Base-by-base conservation (phyloP, 257 asterid genomes). In the Knoxia roxburghii region DNA sequence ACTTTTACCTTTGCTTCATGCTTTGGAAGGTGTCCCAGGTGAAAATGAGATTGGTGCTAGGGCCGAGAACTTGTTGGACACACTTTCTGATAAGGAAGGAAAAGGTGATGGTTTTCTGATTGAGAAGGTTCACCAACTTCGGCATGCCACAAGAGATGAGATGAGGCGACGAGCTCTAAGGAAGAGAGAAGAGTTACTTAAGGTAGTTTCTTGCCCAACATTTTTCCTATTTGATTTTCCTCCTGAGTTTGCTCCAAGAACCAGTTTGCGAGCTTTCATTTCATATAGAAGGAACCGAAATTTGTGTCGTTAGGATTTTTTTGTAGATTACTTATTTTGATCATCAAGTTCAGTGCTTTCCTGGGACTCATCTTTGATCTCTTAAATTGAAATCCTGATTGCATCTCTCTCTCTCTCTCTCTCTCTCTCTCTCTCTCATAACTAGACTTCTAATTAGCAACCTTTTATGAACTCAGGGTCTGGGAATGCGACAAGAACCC, bases 51-150 rank as follows among this genome's bases (percentile, higher is more conserved):
- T 94, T 74, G 99, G 99, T 46, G 96, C 96, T 14, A 84, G 89
- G 88, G 99, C 99, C 73, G 99, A 94, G 68, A 90, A 90, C 85
- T 87, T 94, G 82, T 77, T 94, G 88, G 97, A 94, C 77, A 88
- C 95, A 53, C 95, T 94, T 66, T 83, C 95, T 74, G 99, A 87
- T 40, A 85, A 82, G 75, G 97, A 88, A 71, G 96, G 96, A 30
- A 83, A 80, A 26, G 94, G 95, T 76, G 84, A 81, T 77, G 96
- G 99, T 46, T 90, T 85, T 79, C 81, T 94, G 49, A 81, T 87
- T 49, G 89, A 87, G 73, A 90, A 88, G 56, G 96, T 94, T 80
- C 69, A 72, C 79, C 90, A 88, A 61, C 81, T 94, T 68, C 84
- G 99, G 62, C 89, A 82, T 78, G 96, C 99, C 46, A 88, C 99